Evolutionary conservation across 1,284 basidiomycete species (phyloP).

Genomic region (Polyporus tsugae): DNA sequence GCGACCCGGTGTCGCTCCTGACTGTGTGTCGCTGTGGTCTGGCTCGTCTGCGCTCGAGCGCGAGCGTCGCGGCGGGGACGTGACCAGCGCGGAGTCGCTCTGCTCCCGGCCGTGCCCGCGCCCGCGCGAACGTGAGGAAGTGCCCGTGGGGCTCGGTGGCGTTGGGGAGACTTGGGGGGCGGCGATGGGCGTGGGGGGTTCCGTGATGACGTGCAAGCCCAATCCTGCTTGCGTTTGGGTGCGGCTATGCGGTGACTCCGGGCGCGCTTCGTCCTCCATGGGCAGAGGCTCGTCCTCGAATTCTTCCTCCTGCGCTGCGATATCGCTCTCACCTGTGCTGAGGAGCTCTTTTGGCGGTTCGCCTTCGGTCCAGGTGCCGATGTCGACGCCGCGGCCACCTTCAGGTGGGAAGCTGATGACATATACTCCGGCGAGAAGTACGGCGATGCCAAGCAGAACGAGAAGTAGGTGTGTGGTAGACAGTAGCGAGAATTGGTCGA

Average conservation of each 20-base stretch:
- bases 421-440: constrained; percentile 92
- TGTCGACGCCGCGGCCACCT: constrained; percentile 57
- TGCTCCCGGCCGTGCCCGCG: constrained; percentile 31
- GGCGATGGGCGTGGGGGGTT: constrained; percentile 27
- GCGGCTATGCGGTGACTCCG: constrained; percentile 20
- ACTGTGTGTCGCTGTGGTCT: constrained; percentile 1
- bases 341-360: constrained; percentile 38
- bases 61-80: constrained; percentile 28
- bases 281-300: constrained; percentile 44
- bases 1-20: constrained; percentile 14
- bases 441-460: constrained; percentile 80
- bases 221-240: constrained; percentile 22
- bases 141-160: constrained; percentile 16
- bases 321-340: constrained; percentile 27
- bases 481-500: constrained; percentile 86
- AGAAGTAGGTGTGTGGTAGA: constrained; percentile 73
- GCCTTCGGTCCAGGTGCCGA: constrained; percentile 61
- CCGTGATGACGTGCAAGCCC: constrained; percentile 29
- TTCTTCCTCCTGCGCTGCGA: constrained; percentile 38
- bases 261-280: constrained; percentile 28
- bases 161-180: constrained; percentile 26
- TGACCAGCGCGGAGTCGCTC: constrained; percentile 35
- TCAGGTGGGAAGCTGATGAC: constrained; percentile 79
- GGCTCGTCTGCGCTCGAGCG: constrained; percentile 25
- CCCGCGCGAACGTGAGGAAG: constrained; percentile 10